Evolutionary conservation across 169 alveolate species (phyloP).

Genomic region (Eimeria falciformis): DNA sequence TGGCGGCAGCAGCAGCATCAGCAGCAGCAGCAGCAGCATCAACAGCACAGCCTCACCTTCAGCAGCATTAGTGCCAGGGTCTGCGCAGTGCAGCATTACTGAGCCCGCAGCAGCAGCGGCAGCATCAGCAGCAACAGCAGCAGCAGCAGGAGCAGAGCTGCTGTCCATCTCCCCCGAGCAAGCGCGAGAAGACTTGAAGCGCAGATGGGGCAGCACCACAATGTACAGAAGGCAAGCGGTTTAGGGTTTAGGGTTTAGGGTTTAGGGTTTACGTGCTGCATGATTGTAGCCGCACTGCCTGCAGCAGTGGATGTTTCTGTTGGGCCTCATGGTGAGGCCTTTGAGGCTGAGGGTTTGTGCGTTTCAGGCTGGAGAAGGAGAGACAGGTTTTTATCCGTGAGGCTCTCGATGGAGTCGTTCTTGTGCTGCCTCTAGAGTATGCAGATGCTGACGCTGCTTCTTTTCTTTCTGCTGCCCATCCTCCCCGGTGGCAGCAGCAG

Average conservation of each 20-base stretch:
- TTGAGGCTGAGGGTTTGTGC: background rate
- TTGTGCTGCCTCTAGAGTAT: slow-evolving; percentile 36
- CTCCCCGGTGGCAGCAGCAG: slow-evolving; percentile 2
- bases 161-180: slow-evolving; percentile 1
- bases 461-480: slow-evolving; percentile 27
- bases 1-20: background rate
- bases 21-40: background rate
- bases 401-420: slow-evolving; percentile 17
- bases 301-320: background rate
- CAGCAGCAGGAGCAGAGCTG: background rate
- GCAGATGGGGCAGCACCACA: background rate
- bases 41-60: background rate
- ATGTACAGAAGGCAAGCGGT: slow-evolving; percentile 13
- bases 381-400: background rate
- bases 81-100: too few species aligned
- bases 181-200: background rate
- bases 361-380: slow-evolving; percentile 32
- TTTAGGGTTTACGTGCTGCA: background rate
- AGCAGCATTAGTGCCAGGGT: background rate
- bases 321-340: background rate
- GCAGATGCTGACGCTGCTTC: background rate
- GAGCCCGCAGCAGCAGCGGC: background rate
- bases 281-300: background rate
- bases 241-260: background rate
- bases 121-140: background rate